Evolutionary conservation across 1,284 basidiomycete species (phyloP).

Genomic region (Moesziomyces antarcticus): DNA sequence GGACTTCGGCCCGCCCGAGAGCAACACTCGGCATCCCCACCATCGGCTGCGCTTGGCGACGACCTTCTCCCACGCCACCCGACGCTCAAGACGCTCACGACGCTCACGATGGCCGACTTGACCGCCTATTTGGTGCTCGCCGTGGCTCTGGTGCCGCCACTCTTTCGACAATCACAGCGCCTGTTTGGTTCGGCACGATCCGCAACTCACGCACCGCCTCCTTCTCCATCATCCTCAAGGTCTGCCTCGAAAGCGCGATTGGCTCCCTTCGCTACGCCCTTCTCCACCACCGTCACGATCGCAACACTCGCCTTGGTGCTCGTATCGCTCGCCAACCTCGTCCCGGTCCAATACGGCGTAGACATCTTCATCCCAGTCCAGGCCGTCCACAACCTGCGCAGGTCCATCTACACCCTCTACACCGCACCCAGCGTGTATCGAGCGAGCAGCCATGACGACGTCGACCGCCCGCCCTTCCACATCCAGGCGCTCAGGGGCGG

Average conservation of each 20-base stretch:
- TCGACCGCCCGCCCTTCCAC: conserved; percentile 16
- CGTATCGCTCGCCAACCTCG: conserved; percentile 31
- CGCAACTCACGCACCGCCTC: not conserved
- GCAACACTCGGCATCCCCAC: not conserved
- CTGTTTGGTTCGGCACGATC: conserved; percentile 7
- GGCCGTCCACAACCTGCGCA: conserved; percentile 12
- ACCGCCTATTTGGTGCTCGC: conserved; percentile 30
- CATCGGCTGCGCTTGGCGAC: not conserved
- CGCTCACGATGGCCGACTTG: conserved; percentile 17
- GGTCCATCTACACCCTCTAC: conserved; percentile 11
- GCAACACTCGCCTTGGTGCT: conserved; percentile 10
- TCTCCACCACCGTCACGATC: conserved; percentile 20
- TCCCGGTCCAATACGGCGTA: conserved; percentile 30
- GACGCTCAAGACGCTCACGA: too few relatives aligned
- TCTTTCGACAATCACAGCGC: conserved; percentile 26
- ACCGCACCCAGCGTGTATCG: conserved; percentile 9
- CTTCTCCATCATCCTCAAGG: conserved; percentile 7
- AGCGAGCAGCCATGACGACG: not conserved
- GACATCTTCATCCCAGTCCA: conserved; percentile 33
- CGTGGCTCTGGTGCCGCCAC: conserved; percentile 27
- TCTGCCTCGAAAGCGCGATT: conserved; percentile 14
- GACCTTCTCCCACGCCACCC: not conserved
- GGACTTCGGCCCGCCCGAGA: too few relatives aligned
- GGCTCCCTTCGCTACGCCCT: conserved; percentile 33
- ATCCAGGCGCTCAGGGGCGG: conserved; percentile 31